Conservation (phyloP, 805 yeast species). For the Candida arabinofermentans region DNA sequence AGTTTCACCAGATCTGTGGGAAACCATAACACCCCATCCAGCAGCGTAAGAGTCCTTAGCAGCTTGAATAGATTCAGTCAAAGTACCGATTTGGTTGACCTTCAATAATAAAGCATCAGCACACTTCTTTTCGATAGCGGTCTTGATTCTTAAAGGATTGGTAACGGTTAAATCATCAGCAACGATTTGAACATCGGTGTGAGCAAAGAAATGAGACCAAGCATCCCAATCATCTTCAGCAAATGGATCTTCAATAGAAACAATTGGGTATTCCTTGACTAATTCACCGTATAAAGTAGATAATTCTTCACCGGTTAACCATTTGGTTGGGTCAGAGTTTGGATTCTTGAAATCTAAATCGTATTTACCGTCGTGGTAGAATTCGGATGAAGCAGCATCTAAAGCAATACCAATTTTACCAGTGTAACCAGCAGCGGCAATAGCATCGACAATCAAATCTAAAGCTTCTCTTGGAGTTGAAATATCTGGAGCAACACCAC, state of each 20-base stretch:
- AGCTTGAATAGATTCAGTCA: conserved; percentile 94
- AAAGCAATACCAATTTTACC: conserved; percentile 90
- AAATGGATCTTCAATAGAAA: conserved; percentile 97
- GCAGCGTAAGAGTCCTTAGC: conserved; percentile 93
- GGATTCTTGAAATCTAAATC: conserved; percentile 99
- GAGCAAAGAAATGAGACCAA: conserved; percentile 84
- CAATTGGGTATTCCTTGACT: conserved; percentile 91
- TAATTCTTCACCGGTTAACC: conserved; percentile 86
- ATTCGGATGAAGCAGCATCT: conserved; percentile 97
- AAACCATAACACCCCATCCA: conserved; percentile 99
- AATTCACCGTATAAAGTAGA: conserved; percentile 79
- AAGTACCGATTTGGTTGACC: conserved; percentile 98
- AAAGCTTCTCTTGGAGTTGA: conserved; percentile 95
- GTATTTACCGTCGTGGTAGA: conserved; percentile 94
- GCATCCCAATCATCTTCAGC: conserved; percentile 99
- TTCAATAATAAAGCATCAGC: conserved; percentile 92
- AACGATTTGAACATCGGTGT: conserved; percentile 81
- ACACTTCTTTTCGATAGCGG: conserved; percentile 94
- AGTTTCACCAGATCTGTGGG: conserved; percentile 99
- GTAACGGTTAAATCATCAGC: conserved; percentile 99
- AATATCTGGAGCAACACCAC: conserved; percentile 99
- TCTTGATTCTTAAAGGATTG: conserved; percentile 90
- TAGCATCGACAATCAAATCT: conserved; percentile 87
- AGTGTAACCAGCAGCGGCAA: conserved; percentile 91
- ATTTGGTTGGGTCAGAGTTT: conserved; percentile 80